Base-by-base conservation (phyloP, 225 moss, liverwort and hornwort species). In the Thuidium tamariscinum region DNA sequence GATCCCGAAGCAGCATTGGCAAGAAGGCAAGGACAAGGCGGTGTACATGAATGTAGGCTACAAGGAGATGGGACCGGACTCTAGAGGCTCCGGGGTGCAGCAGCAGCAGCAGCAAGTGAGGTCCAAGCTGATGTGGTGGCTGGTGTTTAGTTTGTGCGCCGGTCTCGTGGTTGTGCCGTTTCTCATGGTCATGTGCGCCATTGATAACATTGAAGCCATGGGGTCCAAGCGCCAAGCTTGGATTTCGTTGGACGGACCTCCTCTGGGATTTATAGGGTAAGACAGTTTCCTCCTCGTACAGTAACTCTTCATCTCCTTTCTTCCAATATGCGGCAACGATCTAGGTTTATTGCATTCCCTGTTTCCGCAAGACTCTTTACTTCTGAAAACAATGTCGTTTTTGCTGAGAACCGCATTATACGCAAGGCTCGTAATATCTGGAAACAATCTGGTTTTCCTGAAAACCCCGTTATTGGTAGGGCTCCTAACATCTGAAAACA, bases 201-300 rank as follows among this genome's bases (percentile, higher is more conserved):
- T 90, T 76, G 90, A 92, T 51, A 90, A 80, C 60, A 85, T 92
- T 66, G 90, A 92, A 81, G 84, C 88, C 9, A 54, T 83, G 11
- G 77, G 85, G 17, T 65, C 85, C 36, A 90, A 75, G 71, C 88
- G 90, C 51, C 91, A 92, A 16, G 86, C 91, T 7, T 92, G 91
- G 91, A 86, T 90, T 77, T 92, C 90, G 55, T 70, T 86, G 81
- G 86, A 90, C 7, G 81, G 86, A 29, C 89, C 91, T 70, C 86
- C 80, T 22, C 57, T 92, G 51, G 86, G 90, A 66, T 90, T 90
- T 41, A 92, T 90, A n/a, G 89, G 91, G 91, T 91, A 63, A 89
- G 83, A 6, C 26, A 60, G 68, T 39, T 27, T 37, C 76, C 85
- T 57, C 42, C 60, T 44, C 75, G 75, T 52, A 74, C 20, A 49